A percentile compares a stretch with the other conserved stretches of the same genome.
Evolutionary conservation across 495 filamentous ascomycete species (phyloP).

Genomic region (Lasiosphaeris hirsuta): DNA sequence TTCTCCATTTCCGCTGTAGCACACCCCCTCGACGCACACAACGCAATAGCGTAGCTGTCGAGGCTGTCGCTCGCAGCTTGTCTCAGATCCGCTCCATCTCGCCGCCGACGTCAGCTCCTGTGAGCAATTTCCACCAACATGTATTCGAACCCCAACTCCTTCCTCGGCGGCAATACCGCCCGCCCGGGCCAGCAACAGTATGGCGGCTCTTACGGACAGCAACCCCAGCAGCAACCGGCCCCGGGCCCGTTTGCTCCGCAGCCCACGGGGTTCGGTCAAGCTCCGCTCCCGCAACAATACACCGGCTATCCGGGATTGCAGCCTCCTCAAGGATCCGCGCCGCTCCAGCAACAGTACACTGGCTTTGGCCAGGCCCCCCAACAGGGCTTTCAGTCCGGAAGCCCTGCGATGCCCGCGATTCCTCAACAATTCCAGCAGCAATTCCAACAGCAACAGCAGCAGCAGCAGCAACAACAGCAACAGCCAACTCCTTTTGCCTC

Average conservation of each 20-base stretch:
- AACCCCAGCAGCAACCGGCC: conserved; percentile 55
- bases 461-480: conserved; percentile 41
- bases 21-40: neutral
- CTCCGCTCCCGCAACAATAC: conserved; percentile 62
- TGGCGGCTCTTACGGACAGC: conserved; percentile 48
- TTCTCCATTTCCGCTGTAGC: neutral
- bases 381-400: conserved; percentile 45
- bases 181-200: conserved; percentile 69
- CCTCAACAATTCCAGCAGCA: conserved; percentile 51
- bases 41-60: neutral
- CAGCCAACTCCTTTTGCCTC: conserved; percentile 38
- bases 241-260: conserved; percentile 59
- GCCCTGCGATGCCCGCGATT: conserved; percentile 55
- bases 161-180: conserved; percentile 70
- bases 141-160: conserved; percentile 87
- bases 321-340: conserved; percentile 46
- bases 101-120: neutral
- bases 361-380: conserved; percentile 49
- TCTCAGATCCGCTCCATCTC: conserved; percentile 1
- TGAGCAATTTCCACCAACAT: conserved; percentile 45
- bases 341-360: conserved; percentile 56
- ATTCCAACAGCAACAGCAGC: conserved; percentile 36
- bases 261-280: conserved; percentile 54
- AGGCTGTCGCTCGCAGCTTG: neutral
- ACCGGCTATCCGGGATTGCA: conserved; percentile 55